phyloP scores from a whole-genome alignment of 805 yeast species.

The Suhomyces faveliae region DNA sequence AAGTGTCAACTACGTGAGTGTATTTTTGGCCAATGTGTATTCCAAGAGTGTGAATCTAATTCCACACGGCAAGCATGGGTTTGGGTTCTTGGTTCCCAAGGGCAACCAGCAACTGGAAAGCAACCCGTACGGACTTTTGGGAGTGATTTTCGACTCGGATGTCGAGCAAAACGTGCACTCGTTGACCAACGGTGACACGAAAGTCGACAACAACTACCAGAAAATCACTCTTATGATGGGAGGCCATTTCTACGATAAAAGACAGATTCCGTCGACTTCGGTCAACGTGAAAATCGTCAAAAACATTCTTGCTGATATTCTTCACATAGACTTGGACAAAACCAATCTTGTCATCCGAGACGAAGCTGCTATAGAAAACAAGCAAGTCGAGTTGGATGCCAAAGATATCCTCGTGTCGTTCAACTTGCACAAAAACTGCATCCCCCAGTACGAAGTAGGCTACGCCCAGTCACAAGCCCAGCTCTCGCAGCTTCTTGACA shows the following conservation, averaged over 20 bases:
- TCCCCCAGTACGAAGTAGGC: conserved; percentile 80
- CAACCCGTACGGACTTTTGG: conserved; percentile 46
- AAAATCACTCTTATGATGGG: conserved; percentile 90
- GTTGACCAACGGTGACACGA: neutral
- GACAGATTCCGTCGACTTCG: conserved; percentile 30
- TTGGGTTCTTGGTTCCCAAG: conserved; percentile 84
- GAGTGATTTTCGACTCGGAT: conserved; percentile 89
- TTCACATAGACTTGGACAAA: conserved; percentile 21
- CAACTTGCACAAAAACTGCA: conserved; percentile 47
- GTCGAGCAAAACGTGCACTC: conserved; percentile 52
- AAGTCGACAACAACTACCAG: conserved; percentile 41
- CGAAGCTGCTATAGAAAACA: conserved; percentile 17
- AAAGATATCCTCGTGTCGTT: conserved; percentile 33
- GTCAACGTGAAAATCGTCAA: conserved; percentile 27
- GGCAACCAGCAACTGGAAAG: neutral
- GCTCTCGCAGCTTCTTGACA: conserved; percentile 35
- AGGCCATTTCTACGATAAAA: conserved; percentile 54
- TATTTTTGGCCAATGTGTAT: conserved; percentile 66
- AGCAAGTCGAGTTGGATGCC: conserved; percentile 14
- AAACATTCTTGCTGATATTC: conserved; percentile 22
- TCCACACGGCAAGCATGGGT: conserved; percentile 53
- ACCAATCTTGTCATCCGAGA: conserved; percentile 26
- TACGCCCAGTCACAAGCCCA: conserved; percentile 45
- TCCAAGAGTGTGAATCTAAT: conserved; percentile 36
- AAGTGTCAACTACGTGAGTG: conserved; percentile 39